A percentile compares a stretch with the other conserved stretches of the same genome.
Evolutionary conservation across 306 rosid genomes (phyloP).

Genomic region (Citrullus mucosospermus): DNA sequence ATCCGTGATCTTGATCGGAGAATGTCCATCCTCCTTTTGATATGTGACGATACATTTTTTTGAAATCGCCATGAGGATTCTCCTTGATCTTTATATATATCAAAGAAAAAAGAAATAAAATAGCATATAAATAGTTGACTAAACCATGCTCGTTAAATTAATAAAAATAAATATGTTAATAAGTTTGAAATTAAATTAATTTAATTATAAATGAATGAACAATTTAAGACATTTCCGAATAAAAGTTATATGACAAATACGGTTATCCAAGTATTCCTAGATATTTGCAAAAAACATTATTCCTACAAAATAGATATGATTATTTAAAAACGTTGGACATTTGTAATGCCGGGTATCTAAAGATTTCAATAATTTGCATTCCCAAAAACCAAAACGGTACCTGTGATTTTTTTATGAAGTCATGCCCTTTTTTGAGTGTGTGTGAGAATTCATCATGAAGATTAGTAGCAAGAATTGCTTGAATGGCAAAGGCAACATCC

Average conservation of each 20-base stretch:
- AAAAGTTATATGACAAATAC: too few relatives aligned
- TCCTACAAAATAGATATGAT: too few relatives aligned
- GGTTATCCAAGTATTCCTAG: too few relatives aligned
- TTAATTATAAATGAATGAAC: too few relatives aligned
- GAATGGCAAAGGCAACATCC: background rate
- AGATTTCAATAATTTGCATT: too few relatives aligned
- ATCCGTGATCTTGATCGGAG: conserved; percentile 4
- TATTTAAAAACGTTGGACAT: too few relatives aligned
- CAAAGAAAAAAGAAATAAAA: background rate
- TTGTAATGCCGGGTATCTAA: too few relatives aligned
- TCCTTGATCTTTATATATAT: conserved; percentile 22
- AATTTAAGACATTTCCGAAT: too few relatives aligned
- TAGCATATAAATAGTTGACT: too few relatives aligned
- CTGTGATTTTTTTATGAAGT: background rate
- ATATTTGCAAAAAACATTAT: too few relatives aligned
- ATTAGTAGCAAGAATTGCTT: conserved; percentile 3
- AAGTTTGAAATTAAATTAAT: too few relatives aligned
- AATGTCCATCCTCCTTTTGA: conserved; percentile 93
- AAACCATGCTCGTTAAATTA: background rate
- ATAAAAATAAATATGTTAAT: background rate
- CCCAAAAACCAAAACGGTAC: background rate
- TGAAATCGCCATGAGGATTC: conserved; percentile 41
- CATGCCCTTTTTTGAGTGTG: background rate
- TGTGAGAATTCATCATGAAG: background rate
- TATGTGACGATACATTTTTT: conserved; percentile 51